Evolutionary conservation across 1,139 yeast species (phyloP).

Genomic region (Trichomonascaceae sp.): DNA sequence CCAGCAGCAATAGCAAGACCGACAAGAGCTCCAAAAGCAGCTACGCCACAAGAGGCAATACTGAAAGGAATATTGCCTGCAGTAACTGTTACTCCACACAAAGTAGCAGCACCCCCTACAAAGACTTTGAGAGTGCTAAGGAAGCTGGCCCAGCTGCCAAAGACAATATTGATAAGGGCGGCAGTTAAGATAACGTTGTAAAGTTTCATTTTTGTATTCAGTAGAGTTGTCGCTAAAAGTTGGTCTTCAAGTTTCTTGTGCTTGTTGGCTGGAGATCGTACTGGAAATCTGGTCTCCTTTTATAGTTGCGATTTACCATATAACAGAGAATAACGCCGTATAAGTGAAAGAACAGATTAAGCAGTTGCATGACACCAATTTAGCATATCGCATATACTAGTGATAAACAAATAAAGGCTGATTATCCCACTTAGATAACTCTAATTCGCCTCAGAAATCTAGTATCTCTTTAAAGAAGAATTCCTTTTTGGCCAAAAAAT

Average conservation of each 20-base stretch:
- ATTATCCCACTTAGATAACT: neutral
- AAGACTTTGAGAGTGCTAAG: neutral
- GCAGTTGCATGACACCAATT: neutral
- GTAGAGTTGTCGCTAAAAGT: neutral
- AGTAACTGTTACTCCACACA: neutral
- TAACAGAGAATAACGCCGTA: neutral
- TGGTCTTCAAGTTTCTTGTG: neutral
- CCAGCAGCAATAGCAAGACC: neutral
- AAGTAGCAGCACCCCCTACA: neutral
- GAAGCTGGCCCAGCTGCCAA: neutral
- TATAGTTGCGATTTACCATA: neutral
- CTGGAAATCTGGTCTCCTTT: neutral
- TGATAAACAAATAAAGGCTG: neutral
- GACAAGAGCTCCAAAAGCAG: neutral
- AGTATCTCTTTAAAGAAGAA: neutral
- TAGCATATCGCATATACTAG: neutral
- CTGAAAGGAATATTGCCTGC: neutral
- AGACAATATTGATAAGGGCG: neutral
- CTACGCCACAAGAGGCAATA: neutral
- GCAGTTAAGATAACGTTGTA: neutral
- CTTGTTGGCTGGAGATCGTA: neutral
- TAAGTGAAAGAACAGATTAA: neutral
- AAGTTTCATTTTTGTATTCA: neutral
- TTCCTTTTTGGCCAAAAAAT: neutral
- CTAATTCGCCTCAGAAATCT: neutral